Percentiles rank a stretch among this genome's conserved stretches.
Evolutionary conservation across 306 rosid genomes (phyloP).

Genomic region (Prunus armeniaca): DNA sequence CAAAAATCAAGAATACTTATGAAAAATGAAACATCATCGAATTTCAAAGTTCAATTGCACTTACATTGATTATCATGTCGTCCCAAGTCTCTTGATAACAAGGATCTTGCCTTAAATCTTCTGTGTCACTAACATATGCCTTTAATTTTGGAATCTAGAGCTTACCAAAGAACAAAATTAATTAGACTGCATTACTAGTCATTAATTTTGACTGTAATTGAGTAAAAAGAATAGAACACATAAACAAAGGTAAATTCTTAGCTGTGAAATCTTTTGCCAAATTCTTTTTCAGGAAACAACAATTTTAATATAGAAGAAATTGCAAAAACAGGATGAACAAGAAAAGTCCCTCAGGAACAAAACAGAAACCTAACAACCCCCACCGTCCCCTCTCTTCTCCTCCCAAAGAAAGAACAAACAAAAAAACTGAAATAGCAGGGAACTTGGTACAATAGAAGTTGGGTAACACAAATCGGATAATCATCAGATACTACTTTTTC

Average conservation of each 20-base stretch:
- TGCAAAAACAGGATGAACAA: neutral
- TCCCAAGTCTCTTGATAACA: constrained; percentile 97
- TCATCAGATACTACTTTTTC: neutral
- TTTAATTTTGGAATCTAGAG: constrained; percentile 99
- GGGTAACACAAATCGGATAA: neutral
- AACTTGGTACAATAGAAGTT: neutral
- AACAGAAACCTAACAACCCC: neutral
- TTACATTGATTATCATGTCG: constrained; percentile 89
- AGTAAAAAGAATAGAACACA: constrained; percentile 1
- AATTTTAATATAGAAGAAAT: neutral
- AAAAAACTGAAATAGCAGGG: no score
- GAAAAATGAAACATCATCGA: constrained; percentile 2
- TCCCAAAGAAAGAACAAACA: neutral
- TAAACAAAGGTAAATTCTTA: constrained; percentile 2
- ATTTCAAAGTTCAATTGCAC: constrained; percentile 33
- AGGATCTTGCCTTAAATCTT: constrained; percentile 88
- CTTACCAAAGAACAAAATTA: constrained; percentile 69
- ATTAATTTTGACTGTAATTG: constrained; percentile 16
- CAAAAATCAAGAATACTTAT: neutral
- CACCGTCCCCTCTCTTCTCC: neutral
- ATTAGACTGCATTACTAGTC: constrained; percentile 40
- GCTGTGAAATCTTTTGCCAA: constrained; percentile 1
- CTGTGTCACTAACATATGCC: constrained; percentile 96
- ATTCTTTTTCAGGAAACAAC: neutral
- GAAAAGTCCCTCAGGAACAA: neutral